Percentiles rank a stretch among this genome's conserved stretches.
These are phyloP conservation scores for Mycena belliarum DNA, from an alignment of 768 basidiomycete species.

Conservation along the genomic window DNA sequence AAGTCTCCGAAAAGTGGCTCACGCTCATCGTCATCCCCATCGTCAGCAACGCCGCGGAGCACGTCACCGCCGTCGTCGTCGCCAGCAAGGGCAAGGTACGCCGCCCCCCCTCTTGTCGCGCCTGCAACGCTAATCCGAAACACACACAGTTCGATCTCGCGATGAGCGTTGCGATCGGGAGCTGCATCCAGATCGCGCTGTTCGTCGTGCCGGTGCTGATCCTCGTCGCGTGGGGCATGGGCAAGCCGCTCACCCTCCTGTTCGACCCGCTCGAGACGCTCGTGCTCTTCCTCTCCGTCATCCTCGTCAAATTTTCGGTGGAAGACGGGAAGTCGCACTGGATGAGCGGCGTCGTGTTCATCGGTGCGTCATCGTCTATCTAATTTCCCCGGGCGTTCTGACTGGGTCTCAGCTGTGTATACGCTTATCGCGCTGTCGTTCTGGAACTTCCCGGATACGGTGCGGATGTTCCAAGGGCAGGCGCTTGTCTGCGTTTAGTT, in stretches of 20 bases:
- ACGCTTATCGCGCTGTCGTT: background rate
- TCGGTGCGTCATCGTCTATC: constrained; percentile 14
- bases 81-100: background rate
- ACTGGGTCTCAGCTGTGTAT: background rate
- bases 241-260: background rate
- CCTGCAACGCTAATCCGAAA: background rate
- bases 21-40: background rate
- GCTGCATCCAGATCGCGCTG: background rate
- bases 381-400: too few species aligned
- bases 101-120: too few species aligned
- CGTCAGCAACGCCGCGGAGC: background rate
- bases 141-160: background rate
- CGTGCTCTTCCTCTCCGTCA: constrained; percentile 2
- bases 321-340: constrained; percentile 44
- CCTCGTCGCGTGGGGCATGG: background rate
- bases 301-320: background rate
- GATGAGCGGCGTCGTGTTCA: constrained; percentile 44
- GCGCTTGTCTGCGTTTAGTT: background rate
- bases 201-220: background rate
- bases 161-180: background rate
- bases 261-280: background rate
- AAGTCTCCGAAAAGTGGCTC: background rate
- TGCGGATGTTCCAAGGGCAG: background rate
- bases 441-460: background rate
- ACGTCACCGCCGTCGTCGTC: background rate